These are phyloP conservation scores for Aspergillus ellipticus DNA, from an alignment of 495 filamentous ascomycete species.

Conservation along the genomic window DNA sequence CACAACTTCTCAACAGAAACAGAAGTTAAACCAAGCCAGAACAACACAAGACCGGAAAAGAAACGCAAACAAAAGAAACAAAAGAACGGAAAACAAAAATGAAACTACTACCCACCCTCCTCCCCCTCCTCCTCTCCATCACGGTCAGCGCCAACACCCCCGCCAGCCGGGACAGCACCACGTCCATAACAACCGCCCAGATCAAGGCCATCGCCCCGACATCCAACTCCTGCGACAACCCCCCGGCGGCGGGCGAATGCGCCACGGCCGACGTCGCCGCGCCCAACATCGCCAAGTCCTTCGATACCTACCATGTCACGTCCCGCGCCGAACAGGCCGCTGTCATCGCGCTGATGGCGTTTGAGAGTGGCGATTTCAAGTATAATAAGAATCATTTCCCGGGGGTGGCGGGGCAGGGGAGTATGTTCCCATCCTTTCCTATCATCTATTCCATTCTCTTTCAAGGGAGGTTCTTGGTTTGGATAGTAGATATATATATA, in stretches of 20 bases:
- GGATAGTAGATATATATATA: too few relatives aligned
- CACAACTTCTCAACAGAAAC: too few relatives aligned
- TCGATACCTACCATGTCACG: slow-evolving; percentile 53
- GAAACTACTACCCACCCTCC: too few relatives aligned
- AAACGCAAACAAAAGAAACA: too few relatives aligned
- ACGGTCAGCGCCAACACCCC: too few relatives aligned
- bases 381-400: slow-evolving; percentile 65
- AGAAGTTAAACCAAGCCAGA: too few relatives aligned
- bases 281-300: slow-evolving; percentile 50
- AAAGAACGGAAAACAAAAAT: too few relatives aligned
- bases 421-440: slow-evolving; percentile 27
- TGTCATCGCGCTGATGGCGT: slow-evolving; percentile 58
- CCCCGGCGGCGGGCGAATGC: slow-evolving; percentile 53
- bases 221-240: slow-evolving; percentile 11
- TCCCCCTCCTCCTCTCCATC: too few relatives aligned
- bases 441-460: not conserved
- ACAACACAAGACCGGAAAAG: too few relatives aligned
- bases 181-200: slow-evolving; percentile 43
- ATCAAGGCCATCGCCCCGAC: slow-evolving; percentile 49
- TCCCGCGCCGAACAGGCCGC: slow-evolving; percentile 58
- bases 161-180: too few relatives aligned
- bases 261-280: slow-evolving; percentile 61
- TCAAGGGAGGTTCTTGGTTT: too few relatives aligned
- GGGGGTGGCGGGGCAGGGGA: slow-evolving; percentile 66
- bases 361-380: slow-evolving; percentile 65